Percentiles rank a stretch among this genome's conserved stretches.
These are phyloP conservation scores for Metrosideros polymorpha DNA, from an alignment of 441 rosid species.

Conservation along the genomic window DNA sequence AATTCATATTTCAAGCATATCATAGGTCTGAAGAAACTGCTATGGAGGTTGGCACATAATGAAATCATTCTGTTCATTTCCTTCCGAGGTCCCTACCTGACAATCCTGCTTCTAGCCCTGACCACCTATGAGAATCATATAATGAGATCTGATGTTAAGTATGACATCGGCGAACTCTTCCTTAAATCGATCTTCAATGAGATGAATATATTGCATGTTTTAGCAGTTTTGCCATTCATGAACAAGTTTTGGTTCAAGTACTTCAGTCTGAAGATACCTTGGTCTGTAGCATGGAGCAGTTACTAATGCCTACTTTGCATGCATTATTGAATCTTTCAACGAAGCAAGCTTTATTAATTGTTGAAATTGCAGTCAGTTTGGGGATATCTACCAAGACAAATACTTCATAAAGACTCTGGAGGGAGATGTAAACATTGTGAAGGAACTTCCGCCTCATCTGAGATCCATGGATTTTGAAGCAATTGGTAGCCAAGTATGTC, in stretches of 20 bases:
- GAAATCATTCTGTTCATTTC: neutral
- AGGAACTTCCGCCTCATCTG: conserved; percentile 68
- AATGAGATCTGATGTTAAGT: neutral
- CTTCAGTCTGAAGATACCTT: neutral
- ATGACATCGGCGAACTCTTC: neutral
- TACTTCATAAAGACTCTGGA: conserved; percentile 43
- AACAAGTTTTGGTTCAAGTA: neutral
- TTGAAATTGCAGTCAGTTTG: conserved; percentile 64
- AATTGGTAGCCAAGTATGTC: conserved; percentile 56
- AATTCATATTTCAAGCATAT: neutral
- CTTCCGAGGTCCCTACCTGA: neutral
- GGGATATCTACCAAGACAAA: conserved; percentile 82
- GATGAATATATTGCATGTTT: neutral
- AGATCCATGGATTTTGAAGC: conserved; percentile 49
- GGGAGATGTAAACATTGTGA: conserved; percentile 58
- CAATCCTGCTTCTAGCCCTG: neutral
- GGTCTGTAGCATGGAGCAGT: neutral
- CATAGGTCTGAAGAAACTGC: neutral
- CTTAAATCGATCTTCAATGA: neutral
- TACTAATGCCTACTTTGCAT: neutral
- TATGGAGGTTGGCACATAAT: neutral
- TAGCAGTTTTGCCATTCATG: neutral
- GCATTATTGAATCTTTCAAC: neutral
- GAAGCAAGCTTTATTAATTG: neutral
- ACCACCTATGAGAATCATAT: neutral